These are phyloP conservation scores for Salix viminalis DNA, from an alignment of 345 rosid genomes.

Conservation along the genomic window DNA sequence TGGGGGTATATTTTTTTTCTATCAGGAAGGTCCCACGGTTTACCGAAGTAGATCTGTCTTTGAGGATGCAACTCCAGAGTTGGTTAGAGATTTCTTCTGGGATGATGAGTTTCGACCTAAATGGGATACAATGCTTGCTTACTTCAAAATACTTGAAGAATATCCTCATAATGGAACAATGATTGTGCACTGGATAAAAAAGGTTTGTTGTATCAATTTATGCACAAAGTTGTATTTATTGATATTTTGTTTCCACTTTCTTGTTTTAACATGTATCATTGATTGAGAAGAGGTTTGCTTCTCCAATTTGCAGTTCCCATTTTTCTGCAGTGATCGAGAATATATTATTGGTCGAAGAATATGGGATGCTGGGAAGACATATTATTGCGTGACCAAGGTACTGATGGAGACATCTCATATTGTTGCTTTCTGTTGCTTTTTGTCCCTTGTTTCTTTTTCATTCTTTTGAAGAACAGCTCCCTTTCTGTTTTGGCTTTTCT, in stretches of 20 bases:
- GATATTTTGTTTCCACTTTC: background rate
- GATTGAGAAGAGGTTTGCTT: slow-evolving; percentile 3
- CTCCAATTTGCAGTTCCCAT: slow-evolving; percentile 70
- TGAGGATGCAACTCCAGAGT: slow-evolving; percentile 83
- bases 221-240: background rate
- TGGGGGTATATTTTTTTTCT: slow-evolving; percentile 35
- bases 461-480: background rate
- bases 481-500: background rate
- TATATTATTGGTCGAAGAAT: slow-evolving; percentile 83
- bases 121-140: slow-evolving; percentile 93
- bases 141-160: slow-evolving; percentile 69
- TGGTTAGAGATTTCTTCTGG: slow-evolving; percentile 98
- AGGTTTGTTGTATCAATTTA: slow-evolving; percentile 38
- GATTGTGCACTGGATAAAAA: slow-evolving; percentile 80
- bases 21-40: slow-evolving; percentile 63
- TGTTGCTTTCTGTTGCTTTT: background rate
- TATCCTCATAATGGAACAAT: slow-evolving; percentile 62
- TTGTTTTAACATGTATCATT: background rate
- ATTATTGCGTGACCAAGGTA: slow-evolving; percentile 90
- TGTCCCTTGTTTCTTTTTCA: background rate
- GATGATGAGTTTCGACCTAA: slow-evolving; percentile 91
- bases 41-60: slow-evolving; percentile 82
- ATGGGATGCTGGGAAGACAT: slow-evolving; percentile 81
- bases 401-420: background rate
- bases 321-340: slow-evolving; percentile 95